Conservation (phyloP, 768 basidiomycete genomes). For the Cyclocybe cylindracea region DNA sequence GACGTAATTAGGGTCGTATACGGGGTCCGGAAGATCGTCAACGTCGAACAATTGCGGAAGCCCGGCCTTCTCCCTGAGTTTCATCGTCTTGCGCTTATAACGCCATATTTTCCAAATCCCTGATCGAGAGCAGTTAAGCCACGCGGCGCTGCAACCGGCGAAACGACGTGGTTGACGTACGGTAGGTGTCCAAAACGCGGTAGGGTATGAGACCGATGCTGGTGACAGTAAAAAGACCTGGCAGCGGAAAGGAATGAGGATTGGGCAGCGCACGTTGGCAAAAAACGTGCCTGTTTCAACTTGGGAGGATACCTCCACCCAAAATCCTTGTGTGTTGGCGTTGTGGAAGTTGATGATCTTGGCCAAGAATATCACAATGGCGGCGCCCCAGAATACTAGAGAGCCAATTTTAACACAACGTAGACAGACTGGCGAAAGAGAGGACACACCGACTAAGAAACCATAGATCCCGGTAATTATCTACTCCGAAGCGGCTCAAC, state of each 20-base stretch:
- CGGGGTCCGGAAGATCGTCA: conserved; percentile 82
- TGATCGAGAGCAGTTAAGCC: conserved; percentile 22
- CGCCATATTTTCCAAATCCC: conserved; percentile 76
- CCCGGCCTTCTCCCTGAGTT: conserved; percentile 59
- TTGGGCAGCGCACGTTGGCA: background rate
- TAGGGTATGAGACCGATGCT: conserved; percentile 81
- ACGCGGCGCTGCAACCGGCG: background rate
- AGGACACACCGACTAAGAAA: conserved; percentile 60
- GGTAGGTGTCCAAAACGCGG: conserved; percentile 73
- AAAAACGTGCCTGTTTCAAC: conserved; percentile 64
- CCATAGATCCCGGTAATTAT: conserved; percentile 75
- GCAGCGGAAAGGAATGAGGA: background rate
- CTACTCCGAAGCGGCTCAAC: conserved; percentile 29
- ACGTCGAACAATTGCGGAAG: conserved; percentile 70
- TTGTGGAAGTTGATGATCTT: conserved; percentile 75
- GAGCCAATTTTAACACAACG: background rate
- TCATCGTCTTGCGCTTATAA: conserved; percentile 62
- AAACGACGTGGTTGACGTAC: conserved; percentile 36
- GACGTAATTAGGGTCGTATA: conserved; percentile 67
- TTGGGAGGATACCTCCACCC: conserved; percentile 81
- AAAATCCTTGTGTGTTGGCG: conserved; percentile 68
- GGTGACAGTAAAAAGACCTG: conserved; percentile 78
- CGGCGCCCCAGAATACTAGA: conserved; percentile 84
- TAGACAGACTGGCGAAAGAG: background rate
- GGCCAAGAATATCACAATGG: conserved; percentile 71